Percentiles rank a stretch among this genome's conserved stretches.
These are phyloP conservation scores for Peniophora sp. DNA, from an alignment of 1,284 basidiomycete species.

Conservation along the genomic window DNA sequence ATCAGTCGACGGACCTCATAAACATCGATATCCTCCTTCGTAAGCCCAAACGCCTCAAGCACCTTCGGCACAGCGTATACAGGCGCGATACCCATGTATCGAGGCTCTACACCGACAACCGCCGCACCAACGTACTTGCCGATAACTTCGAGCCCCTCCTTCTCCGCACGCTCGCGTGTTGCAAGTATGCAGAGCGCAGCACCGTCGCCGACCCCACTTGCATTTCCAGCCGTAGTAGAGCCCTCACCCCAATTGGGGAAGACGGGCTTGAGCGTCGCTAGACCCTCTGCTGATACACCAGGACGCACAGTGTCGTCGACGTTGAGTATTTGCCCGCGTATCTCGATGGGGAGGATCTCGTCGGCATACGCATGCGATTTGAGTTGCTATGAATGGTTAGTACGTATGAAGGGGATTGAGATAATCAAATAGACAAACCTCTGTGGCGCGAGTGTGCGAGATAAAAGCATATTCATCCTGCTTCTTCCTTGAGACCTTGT, in stretches of 20 bases:
- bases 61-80: constrained; percentile 80
- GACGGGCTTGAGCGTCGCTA: constrained; percentile 62
- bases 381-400: constrained; percentile 4
- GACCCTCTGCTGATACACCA: constrained; percentile 64
- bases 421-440: constrained; percentile 29
- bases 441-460: constrained; percentile 72
- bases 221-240: constrained; percentile 83
- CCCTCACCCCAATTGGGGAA: constrained; percentile 75
- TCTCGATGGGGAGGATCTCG: constrained; percentile 74
- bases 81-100: constrained; percentile 83
- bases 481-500: constrained; percentile 64
- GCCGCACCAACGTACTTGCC: constrained; percentile 84
- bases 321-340: constrained; percentile 47
- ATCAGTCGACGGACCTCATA: constrained; percentile 57
- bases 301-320: constrained; percentile 79
- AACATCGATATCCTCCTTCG: constrained; percentile 80
- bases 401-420: not conserved
- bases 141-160: constrained; percentile 79
- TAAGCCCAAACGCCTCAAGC: constrained; percentile 65
- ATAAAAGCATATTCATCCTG: constrained; percentile 80
- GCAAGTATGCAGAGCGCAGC: constrained; percentile 88
- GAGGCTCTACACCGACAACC: constrained; percentile 81
- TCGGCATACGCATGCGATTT: constrained; percentile 66
- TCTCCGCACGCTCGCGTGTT: constrained; percentile 75
- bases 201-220: constrained; percentile 92